Evolutionary conservation across 2,329 filamentous ascomycete genomes (phyloP).

Genomic region (Scopulariopsis brevicaulis): DNA sequence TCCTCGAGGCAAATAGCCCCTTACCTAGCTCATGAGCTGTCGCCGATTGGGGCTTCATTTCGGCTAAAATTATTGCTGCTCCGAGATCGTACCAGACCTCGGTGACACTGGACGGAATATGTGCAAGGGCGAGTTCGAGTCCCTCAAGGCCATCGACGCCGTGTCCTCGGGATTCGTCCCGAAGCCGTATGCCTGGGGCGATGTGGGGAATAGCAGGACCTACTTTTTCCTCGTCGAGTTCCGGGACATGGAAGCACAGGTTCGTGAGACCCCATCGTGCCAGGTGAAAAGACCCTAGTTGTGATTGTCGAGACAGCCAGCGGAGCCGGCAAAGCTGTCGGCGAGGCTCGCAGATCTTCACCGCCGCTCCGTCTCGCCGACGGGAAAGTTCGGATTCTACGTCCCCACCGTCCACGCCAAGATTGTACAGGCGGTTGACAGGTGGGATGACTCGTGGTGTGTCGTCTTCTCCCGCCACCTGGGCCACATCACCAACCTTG

Average conservation of each 20-base stretch:
- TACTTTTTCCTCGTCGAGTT: constrained; percentile 9
- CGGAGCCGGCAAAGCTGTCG: background rate
- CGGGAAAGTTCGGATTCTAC: constrained; percentile 17
- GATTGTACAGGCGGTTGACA: background rate
- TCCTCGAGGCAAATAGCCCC: background rate
- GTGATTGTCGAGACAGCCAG: background rate
- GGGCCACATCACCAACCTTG: background rate
- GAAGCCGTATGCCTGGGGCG: constrained; percentile 8
- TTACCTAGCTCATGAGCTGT: too few species aligned
- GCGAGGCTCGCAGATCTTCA: background rate
- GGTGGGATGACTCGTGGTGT: background rate
- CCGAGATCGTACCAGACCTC: background rate
- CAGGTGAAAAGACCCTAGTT: background rate
- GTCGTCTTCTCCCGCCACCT: background rate
- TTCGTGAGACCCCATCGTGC: background rate
- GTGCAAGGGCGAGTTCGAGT: constrained; percentile 16
- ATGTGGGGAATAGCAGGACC: constrained; percentile 6
- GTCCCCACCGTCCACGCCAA: constrained; percentile 9
- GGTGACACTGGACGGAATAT: background rate
- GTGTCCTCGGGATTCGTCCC: constrained; percentile 8
- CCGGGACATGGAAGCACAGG: background rate
- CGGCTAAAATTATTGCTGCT: background rate
- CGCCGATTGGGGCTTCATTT: too few species aligned
- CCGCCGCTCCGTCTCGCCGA: constrained; percentile 10
- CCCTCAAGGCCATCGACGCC: constrained; percentile 9